Evolutionary conservation across 2,329 filamentous ascomycete species (phyloP).

Genomic region (Pyrenophora teres): DNA sequence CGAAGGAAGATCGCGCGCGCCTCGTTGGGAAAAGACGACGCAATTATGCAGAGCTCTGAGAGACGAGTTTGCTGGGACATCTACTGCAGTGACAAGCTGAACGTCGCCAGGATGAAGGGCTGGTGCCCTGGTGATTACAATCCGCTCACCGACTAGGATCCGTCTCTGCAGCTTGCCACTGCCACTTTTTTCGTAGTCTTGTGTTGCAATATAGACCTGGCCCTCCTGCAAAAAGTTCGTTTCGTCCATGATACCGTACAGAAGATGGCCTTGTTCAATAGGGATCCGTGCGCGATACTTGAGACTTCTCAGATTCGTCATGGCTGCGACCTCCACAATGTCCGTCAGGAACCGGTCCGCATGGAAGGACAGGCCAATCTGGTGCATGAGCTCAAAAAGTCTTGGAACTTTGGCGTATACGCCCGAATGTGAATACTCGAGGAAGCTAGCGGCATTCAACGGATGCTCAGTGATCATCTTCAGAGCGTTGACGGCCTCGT

Average conservation of each 20-base stretch:
- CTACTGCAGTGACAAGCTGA: constrained; percentile 65
- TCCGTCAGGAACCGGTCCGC: constrained; percentile 71
- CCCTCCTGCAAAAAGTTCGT: constrained; percentile 68
- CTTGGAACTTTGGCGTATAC: constrained; percentile 63
- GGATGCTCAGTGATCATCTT: constrained; percentile 62
- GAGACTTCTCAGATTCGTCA: constrained; percentile 72
- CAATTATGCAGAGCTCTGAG: constrained; percentile 70
- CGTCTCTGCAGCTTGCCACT: constrained; percentile 18
- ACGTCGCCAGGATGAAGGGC: constrained; percentile 83
- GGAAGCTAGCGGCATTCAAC: constrained; percentile 67
- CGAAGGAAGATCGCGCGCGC: constrained; percentile 74
- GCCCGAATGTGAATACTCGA: constrained; percentile 66
- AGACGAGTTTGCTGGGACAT: constrained; percentile 64
- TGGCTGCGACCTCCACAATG: constrained; percentile 69
- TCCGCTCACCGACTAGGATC: constrained; percentile 32
- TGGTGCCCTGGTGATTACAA: constrained; percentile 77
- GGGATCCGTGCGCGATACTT: constrained; percentile 81
- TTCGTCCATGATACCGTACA: constrained; percentile 86
- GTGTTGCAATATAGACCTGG: constrained; percentile 69
- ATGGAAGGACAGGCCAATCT: constrained; percentile 67
- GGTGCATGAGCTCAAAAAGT: constrained; percentile 64
- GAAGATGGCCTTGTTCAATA: constrained; percentile 70
- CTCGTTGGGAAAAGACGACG: constrained; percentile 75
- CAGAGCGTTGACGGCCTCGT: constrained; percentile 64
- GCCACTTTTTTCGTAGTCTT: constrained; percentile 45